These are phyloP conservation scores for Clavispora asparagi DNA, from an alignment of 805 yeast genomes.

Conservation along the genomic window DNA sequence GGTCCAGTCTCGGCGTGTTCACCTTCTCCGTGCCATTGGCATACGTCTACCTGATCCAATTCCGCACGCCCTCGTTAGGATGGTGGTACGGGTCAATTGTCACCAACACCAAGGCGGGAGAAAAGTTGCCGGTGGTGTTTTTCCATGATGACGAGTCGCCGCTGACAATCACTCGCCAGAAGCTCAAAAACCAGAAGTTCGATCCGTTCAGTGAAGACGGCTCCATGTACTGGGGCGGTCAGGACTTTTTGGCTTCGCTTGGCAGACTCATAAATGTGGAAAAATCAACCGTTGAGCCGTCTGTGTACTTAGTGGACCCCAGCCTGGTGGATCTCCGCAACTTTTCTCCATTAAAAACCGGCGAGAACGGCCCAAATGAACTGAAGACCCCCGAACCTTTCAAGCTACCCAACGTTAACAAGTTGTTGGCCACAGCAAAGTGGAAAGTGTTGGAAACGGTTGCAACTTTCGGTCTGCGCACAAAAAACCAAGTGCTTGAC, in stretches of 20 bases:
- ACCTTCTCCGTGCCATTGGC: slow-evolving; percentile 62
- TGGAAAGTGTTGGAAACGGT: slow-evolving; percentile 85
- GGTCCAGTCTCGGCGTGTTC: slow-evolving; percentile 51
- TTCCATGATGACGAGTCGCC: slow-evolving; percentile 89
- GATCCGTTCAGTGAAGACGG: slow-evolving; percentile 63
- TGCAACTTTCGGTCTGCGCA: slow-evolving; percentile 61
- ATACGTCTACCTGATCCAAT: slow-evolving; percentile 71
- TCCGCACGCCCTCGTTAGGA: slow-evolving; percentile 76
- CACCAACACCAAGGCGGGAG: slow-evolving; percentile 62
- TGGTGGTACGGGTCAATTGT: slow-evolving; percentile 91
- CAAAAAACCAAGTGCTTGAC: slow-evolving; percentile 51
- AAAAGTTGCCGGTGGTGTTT: slow-evolving; percentile 75
- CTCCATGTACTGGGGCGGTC: slow-evolving; percentile 86
- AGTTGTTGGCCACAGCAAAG: slow-evolving; percentile 60
- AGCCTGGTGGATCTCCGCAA: slow-evolving; percentile 57
- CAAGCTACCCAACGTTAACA: slow-evolving; percentile 29
- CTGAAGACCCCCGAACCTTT: slow-evolving; percentile 15
- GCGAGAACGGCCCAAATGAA: neutral
- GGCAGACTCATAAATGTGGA: slow-evolving; percentile 55
- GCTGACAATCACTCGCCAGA: slow-evolving; percentile 61
- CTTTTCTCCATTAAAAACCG: slow-evolving; percentile 38
- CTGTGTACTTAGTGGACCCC: slow-evolving; percentile 76
- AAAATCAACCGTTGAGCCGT: slow-evolving; percentile 64
- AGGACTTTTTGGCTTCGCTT: slow-evolving; percentile 58
- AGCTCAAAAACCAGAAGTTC: slow-evolving; percentile 56